Evolutionary conservation across 306 rosid species (phyloP).

Genomic region (Carpinus fangiana): DNA sequence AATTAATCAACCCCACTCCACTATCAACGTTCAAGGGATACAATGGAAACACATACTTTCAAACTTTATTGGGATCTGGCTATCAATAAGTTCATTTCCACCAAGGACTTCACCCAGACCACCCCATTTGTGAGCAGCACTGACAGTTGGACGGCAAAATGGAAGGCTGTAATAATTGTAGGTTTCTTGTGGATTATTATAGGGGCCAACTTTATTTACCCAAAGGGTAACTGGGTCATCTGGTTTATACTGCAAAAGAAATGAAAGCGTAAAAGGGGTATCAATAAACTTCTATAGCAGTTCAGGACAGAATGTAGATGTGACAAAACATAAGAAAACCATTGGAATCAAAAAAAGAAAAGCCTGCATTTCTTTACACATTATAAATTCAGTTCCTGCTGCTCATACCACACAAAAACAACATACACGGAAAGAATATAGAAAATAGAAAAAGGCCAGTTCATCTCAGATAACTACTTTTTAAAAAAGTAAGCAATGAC

Average conservation of each 20-base stretch:
- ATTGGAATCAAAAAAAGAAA: not conserved
- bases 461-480: not conserved
- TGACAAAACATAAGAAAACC: not conserved
- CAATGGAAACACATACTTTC: constrained; percentile 47
- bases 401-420: not conserved
- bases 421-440: not conserved
- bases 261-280: not conserved
- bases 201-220: constrained; percentile 99
- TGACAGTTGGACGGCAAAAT: constrained; percentile 66
- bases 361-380: not conserved
- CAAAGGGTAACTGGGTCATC: constrained; percentile 77
- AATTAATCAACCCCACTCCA: constrained; percentile 16
- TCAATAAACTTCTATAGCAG: not conserved
- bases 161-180: constrained; percentile 96
- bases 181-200: constrained; percentile 98
- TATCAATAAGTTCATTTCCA: constrained; percentile 95
- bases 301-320: not conserved
- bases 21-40: constrained; percentile 20
- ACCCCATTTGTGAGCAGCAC: constrained; percentile 93
- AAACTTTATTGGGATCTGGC: constrained; percentile 77
- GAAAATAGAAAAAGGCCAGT: not conserved
- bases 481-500: not conserved
- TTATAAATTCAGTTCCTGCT: not conserved
- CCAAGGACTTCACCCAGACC: constrained; percentile 99
- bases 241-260: constrained; percentile 65